Evolutionary conservation across 2,329 filamentous ascomycete species (phyloP).

Genomic region (Shiraia sp.): DNA sequence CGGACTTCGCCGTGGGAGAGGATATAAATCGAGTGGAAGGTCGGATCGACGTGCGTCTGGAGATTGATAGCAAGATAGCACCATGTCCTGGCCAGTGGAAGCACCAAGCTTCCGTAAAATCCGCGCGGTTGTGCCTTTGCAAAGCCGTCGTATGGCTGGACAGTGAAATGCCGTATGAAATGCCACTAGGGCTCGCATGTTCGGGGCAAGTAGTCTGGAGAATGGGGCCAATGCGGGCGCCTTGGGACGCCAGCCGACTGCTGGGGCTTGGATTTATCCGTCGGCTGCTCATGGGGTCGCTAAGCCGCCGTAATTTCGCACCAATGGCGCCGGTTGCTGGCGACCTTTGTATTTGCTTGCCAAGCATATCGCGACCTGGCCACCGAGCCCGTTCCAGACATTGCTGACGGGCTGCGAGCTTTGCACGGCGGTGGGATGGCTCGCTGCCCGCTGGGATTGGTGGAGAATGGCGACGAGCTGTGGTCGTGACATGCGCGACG

Average conservation of each 20-base stretch:
- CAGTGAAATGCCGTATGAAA: slow-evolving; percentile 42
- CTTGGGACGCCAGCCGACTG: slow-evolving; percentile 24
- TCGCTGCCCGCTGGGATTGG: slow-evolving; percentile 28
- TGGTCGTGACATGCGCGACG: too few species aligned
- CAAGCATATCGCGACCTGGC: slow-evolving; percentile 17
- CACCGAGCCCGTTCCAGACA: slow-evolving; percentile 14
- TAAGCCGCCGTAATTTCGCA: slow-evolving; percentile 29
- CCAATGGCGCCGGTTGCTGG: slow-evolving; percentile 26
- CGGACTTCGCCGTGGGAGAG: slow-evolving; percentile 23
- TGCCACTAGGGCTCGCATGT: slow-evolving; percentile 26
- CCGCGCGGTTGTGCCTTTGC: slow-evolving; percentile 35
- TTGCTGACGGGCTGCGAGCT: slow-evolving; percentile 28
- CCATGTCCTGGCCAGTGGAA: slow-evolving; percentile 35
- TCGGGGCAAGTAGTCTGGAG: slow-evolving; percentile 28
- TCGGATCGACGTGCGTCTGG: slow-evolving; percentile 38
- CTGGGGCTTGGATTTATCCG: slow-evolving; percentile 36
- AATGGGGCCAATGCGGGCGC: slow-evolving; percentile 25
- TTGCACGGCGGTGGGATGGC: slow-evolving; percentile 2
- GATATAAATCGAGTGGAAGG: slow-evolving; percentile 34
- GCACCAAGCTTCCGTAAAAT: slow-evolving; percentile 38
- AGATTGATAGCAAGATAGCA: slow-evolving; percentile 40
- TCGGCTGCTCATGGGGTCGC: slow-evolving; percentile 20
- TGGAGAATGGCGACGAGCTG: slow-evolving; percentile 35
- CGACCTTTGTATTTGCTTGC: slow-evolving; percentile 15
- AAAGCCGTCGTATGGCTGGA: slow-evolving; percentile 45